Base-by-base conservation (phyloP, 2,329 filamentous ascomycete species). In the Sphaerulina populicola region DNA sequence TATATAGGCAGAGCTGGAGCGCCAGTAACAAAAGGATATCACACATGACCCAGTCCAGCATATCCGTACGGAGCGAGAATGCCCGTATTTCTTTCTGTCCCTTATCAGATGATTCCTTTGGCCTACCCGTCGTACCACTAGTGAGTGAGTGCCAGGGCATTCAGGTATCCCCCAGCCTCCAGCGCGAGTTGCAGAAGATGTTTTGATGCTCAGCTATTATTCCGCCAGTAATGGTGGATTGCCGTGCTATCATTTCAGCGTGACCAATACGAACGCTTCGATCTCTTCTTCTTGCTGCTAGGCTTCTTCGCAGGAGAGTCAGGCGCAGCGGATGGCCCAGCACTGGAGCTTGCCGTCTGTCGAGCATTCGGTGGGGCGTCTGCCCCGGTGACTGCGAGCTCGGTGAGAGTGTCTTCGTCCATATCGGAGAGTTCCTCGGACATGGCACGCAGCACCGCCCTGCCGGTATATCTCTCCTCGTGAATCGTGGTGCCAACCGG, bases 341-440 rank as follows among this genome's bases (percentile, higher is more conserved):
- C 39, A 18, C 11, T 41, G 10, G 39, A 33, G 31, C 45, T 50
- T 43, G 47, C 27, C 47, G 44, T 33, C 23, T 38, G 31, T 39
- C 55, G 53, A 31, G 47, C 56, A 47, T 39, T 52, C 11, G 53
- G 47, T 11, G 52, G 54, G n/a, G 38, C 52, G 29, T 61, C 57
- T n/a, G 50, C 52, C 41, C 56, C 54, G 35, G 36, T 54, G 10
- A 47, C 44, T 21, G 55, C 62, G 52, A 68, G 59, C 44, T 85
- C 87, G 62, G 86, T 83, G 52, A 95, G 74, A 69, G 91, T 88
- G 46, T 94, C 89, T 58, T 96, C 90, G 61, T 94, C 90, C 66
- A 96, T 82, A 64, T 96, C 91, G 51, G 86, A 94, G 18, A 96
- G 76, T 48, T 66, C 64, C 68, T 95, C 90, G 62, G 87, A 94